These are phyloP conservation scores for Leccinum arenicola DNA, from an alignment of 768 basidiomycete genomes.

Conservation along the genomic window DNA sequence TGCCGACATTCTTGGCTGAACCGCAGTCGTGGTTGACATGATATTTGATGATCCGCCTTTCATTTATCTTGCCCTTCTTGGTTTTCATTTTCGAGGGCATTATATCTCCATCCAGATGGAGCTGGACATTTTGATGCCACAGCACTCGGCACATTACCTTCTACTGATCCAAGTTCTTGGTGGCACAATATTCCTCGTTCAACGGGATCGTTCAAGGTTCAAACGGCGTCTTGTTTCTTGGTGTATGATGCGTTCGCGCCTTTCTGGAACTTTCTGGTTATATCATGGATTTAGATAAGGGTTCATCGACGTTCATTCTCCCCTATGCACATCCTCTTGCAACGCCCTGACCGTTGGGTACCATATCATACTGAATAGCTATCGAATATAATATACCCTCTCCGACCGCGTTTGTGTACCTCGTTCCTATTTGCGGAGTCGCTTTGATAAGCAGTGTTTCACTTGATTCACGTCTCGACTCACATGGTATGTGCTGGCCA, in stretches of 20 bases:
- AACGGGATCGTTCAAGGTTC: background rate
- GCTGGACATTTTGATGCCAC: slow-evolving; percentile 17
- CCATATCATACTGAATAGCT: background rate
- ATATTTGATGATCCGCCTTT: slow-evolving; percentile 7
- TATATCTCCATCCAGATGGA: slow-evolving; percentile 19
- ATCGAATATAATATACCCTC: background rate
- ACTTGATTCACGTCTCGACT: background rate
- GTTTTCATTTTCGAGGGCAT: background rate
- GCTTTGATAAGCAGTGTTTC: slow-evolving; percentile 17
- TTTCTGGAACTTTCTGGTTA: background rate
- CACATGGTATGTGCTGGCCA: slow-evolving; percentile 15
- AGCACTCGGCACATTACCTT: background rate
- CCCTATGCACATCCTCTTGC: background rate
- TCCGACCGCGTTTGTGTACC: background rate
- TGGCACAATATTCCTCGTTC: background rate
- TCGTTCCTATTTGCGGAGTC: background rate
- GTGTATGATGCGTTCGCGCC: slow-evolving; percentile 6
- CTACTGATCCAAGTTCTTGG: background rate
- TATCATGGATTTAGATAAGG: background rate
- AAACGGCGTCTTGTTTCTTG: background rate
- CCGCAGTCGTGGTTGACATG: background rate
- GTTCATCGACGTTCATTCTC: background rate
- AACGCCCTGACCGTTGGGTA: background rate
- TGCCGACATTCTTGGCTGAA: slow-evolving; percentile 1
- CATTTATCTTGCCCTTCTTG: slow-evolving; percentile 2